Evolutionary conservation across 2,329 filamentous ascomycete genomes (phyloP).

Genomic region (Clarireedia homoeocarpa): DNA sequence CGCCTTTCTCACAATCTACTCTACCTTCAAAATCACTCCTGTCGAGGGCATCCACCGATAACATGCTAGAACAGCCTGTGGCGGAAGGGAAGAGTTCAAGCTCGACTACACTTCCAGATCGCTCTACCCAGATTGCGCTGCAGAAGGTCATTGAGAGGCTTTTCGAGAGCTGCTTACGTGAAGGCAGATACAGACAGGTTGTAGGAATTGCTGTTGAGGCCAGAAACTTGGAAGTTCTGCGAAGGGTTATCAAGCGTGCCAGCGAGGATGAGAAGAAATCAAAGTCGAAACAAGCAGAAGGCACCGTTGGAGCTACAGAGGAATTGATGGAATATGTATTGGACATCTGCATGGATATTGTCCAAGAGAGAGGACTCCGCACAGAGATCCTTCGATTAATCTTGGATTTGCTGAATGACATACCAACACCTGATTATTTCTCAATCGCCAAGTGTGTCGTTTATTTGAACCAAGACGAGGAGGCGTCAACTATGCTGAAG

Average conservation of each 20-base stretch:
- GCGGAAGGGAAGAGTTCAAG: slow-evolving; percentile 27
- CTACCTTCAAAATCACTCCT: slow-evolving; percentile 90
- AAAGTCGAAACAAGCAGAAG: slow-evolving; percentile 48
- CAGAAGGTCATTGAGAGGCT: slow-evolving; percentile 80
- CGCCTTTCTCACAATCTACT: slow-evolving; percentile 89
- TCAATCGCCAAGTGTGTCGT: slow-evolving; percentile 97
- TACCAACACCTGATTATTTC: slow-evolving; percentile 91
- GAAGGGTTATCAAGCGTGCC: slow-evolving; percentile 80
- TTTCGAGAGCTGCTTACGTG: slow-evolving; percentile 81
- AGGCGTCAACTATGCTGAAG: slow-evolving; percentile 79
- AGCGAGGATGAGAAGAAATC: slow-evolving; percentile 73
- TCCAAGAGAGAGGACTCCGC: slow-evolving; percentile 84
- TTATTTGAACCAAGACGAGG: slow-evolving; percentile 83
- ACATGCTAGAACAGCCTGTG: slow-evolving; percentile 44
- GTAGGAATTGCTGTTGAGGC: slow-evolving; percentile 95
- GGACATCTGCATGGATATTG: slow-evolving; percentile 94
- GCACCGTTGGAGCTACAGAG: slow-evolving; percentile 58
- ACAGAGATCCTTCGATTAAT: slow-evolving; percentile 82
- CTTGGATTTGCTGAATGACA: slow-evolving; percentile 89
- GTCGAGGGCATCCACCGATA: slow-evolving; percentile 67
- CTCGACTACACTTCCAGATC: slow-evolving; percentile 44
- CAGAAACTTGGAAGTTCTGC: slow-evolving; percentile 80
- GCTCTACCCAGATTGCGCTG: slow-evolving; percentile 69
- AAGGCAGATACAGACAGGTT: slow-evolving; percentile 88
- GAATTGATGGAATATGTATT: slow-evolving; percentile 96